A percentile compares a stretch with the other conserved stretches of the same genome.
These are phyloP conservation scores for Globisporangium iwayamae DNA, from an alignment of 352 stramenopile genomes.

Conservation along the genomic window DNA sequence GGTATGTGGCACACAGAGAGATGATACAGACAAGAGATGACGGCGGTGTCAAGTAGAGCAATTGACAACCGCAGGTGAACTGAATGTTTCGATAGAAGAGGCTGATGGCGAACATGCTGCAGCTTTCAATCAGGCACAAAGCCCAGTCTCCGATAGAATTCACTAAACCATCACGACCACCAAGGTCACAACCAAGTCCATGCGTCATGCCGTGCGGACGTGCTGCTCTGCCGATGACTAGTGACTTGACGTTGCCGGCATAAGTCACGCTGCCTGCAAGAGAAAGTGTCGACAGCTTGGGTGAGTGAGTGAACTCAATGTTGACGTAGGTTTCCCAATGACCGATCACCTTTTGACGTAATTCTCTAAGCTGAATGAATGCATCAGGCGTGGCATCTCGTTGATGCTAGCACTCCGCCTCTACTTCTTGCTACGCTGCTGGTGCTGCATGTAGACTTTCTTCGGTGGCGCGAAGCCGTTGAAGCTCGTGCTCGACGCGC, in stretches of 20 bases:
- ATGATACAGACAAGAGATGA: neutral
- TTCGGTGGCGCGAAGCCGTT: conserved; percentile 92
- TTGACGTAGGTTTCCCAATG: neutral
- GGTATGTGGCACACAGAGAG: too few species aligned
- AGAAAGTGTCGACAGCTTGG: neutral
- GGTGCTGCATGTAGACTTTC: conserved; percentile 66
- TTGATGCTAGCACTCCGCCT: too few species aligned
- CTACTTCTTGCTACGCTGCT: too few species aligned
- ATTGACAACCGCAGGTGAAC: conserved; percentile 32
- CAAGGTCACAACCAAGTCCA: too few species aligned
- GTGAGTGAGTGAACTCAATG: neutral
- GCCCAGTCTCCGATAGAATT: neutral
- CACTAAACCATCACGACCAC: too few species aligned
- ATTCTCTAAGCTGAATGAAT: conserved; percentile 20
- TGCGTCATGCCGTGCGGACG: too few species aligned
- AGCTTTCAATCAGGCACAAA: neutral
- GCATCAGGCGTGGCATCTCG: too few species aligned
- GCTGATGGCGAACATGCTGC: neutral
- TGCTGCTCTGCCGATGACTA: neutral
- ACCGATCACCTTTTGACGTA: neutral
- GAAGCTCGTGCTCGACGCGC: conserved; percentile 87
- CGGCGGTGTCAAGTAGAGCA: neutral
- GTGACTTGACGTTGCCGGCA: neutral
- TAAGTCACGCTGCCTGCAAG: neutral
- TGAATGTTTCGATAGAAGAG: conserved; percentile 5